Evolutionary conservation across 768 basidiomycete genomes (phyloP), one percentile per base, ranked within the genome.

Genomic region (Tricholoma flavovirens): DNA sequence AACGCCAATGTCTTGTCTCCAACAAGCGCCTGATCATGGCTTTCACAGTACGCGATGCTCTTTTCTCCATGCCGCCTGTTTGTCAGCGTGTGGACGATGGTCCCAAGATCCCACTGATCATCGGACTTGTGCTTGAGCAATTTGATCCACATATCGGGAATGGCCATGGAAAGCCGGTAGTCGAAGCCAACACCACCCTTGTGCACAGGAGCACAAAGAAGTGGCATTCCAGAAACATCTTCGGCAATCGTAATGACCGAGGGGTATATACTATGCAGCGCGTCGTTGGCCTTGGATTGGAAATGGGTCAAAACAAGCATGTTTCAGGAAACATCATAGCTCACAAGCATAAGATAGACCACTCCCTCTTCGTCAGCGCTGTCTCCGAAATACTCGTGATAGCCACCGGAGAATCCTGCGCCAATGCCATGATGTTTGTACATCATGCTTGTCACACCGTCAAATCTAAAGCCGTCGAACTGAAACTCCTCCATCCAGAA

Each of bases 61-160:
- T 86, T 92, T 76, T 99, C 97, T 21, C 84, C 81, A 64, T 93
- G 74, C 35, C 97, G 81, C 55, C 97, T 80, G 71, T 99, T 97
- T 19, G 82, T 93, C 58, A 99, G 73, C 1, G 93, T 98, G 67
- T 88, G 87, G 15, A 88, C 86, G 57, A 98, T 94, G 67, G 88
- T 81, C 49, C 76, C 83, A 63, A 99, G 76, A 49, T 96, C 80
- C 97, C 97, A 99, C 40, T 87, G 81, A 58, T 87, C 82, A 68
- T 99, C 97, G 2, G 71, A 59, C 66, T 83, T 83, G 74, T 99
- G 97, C 69, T 98, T 99, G 62, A 98, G 82, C 24, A 98, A 78
- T 72, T 99, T 98, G 77, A 99, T 99, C 93, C 94, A 99, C 94
- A 96, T 98, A 71, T 99, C 97, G 2, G 97, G 97, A 51, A 99